Conservation (phyloP, 306 rosid species). For the Amphicarpaea edgeworthii region DNA sequence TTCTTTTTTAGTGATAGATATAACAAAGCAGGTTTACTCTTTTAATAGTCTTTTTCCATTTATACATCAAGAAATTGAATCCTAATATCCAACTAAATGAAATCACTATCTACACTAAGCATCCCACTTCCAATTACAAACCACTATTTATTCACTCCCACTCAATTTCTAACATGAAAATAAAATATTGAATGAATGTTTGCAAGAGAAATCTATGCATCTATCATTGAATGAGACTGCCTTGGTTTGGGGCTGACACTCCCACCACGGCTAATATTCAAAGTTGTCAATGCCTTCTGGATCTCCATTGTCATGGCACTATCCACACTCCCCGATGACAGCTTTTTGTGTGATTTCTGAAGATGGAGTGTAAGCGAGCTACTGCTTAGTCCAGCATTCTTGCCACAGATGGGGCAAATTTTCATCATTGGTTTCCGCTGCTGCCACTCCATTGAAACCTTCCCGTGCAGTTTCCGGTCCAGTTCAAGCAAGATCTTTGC, state of each 20-base stretch:
- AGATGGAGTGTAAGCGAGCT: slow-evolving; percentile 91
- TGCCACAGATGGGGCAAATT: slow-evolving; percentile 88
- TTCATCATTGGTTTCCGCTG: slow-evolving; percentile 78
- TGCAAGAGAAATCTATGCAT: slow-evolving; percentile 41
- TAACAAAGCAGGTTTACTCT: too few relatives aligned
- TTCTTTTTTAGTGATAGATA: too few relatives aligned
- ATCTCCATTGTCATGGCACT: slow-evolving; percentile 98
- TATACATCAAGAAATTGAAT: background rate
- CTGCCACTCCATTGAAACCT: slow-evolving; percentile 93
- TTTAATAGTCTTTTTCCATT: background rate
- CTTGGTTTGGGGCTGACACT: slow-evolving; percentile 73
- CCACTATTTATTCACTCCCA: background rate
- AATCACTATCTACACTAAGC: background rate
- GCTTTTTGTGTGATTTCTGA: slow-evolving; percentile 87
- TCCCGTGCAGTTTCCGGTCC: slow-evolving; percentile 74
- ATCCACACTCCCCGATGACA: slow-evolving; percentile 94
- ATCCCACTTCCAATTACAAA: background rate
- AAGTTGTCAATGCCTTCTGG: slow-evolving; percentile 71
- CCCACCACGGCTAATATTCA: slow-evolving; percentile 70
- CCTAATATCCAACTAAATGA: background rate
- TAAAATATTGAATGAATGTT: background rate
- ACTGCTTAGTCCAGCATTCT: slow-evolving; percentile 87
- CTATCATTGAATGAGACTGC: slow-evolving; percentile 55
- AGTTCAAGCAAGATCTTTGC: slow-evolving; percentile 69
- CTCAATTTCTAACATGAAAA: background rate